Evolutionary conservation across 306 rosid genomes (phyloP), one percentile per base, ranked within the genome.

Genomic region (Cicer bijugum): DNA sequence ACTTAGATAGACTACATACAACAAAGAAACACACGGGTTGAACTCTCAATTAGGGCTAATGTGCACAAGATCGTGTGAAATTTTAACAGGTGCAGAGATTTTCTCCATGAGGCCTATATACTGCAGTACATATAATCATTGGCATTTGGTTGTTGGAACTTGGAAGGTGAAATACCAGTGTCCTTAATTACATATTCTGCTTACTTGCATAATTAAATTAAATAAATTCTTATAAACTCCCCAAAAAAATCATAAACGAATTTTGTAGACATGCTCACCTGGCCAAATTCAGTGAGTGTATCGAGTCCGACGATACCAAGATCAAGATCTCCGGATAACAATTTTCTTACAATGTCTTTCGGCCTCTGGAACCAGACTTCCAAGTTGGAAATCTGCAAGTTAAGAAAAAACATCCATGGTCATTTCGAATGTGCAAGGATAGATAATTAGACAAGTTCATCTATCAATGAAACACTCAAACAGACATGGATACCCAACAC

Each of bases 351-450:
- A 42, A 95, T 87, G 57, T 95, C 97, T 75, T 90, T 91, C 0
- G 99, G 99, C 74, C 99, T 80, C 60, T 95, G 97, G 63, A 84
- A 88, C 99, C 99, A 95, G 60, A 95, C 97, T 84, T 91, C 93
- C 81, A 90, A 57, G 69, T 86, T 81, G 8, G 97, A 78, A 7
- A 95, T 78, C 99, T 95, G 82, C 86, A 86, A 53, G 6, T 69
- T 6, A 14, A 67, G 44, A 45, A 67, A 44, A 67, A 2, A 6
- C 46, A 46, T 55, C 45, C 15, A 23, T 12, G 15, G 59, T 35
- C 40, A 68, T 46, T 46, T 14, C 8, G 12, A 51, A 43, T 40
- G 20, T 47, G 60, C 11, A 16, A 37, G 50, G 48, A 6, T 1
- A 59, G 57, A 50, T 2, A 61, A 6, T 39, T 28, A 6, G 43